Base-by-base conservation (phyloP, 306 rosid species). In the Cucurbita ficifolia region DNA sequence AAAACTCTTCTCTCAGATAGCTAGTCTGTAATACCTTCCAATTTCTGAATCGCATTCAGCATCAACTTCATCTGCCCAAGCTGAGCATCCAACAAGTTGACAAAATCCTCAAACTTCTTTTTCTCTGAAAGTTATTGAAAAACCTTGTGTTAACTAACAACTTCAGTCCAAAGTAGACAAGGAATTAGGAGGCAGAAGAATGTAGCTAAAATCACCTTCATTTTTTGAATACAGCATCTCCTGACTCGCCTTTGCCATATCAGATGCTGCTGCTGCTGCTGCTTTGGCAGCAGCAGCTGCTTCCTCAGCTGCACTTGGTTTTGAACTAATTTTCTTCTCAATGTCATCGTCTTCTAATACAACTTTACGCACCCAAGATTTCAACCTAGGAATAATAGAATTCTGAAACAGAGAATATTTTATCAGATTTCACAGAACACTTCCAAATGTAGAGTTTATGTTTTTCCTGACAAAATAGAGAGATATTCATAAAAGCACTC, bases 181-280 rank as follows among this genome's bases (percentile, higher is more conserved):
- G 5, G 11, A 53, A 45, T 16, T 35, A 36, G 10, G 22, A 35
- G 48, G 13, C 53, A 36, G 62, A 8, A 74, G 53, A 8, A 29
- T 21, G 75, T 24, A 62, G 60, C 10, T 40, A 12, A 72, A 71
- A 84, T 43, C 76, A 91, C 99, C 99, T 85, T 88, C 96, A 36
- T 72, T 86, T 84, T 79, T 91, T 60, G 97, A 91, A 81, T 78
- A 81, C 79, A 89, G 72, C 84, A 95, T 83, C 75, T 86, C 92
- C 76, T 85, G 96, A 86, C 88, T 91, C 33, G 87, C 88, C 85
- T 81, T 91, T 56, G 96, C 97, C 82, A 91, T 92, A 85, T 88
- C 99, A 46, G 91, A 80, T 61, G 99, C 97, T 40, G 99, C 99
- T 22, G 91, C 97, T 58, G 97, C 96, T 39, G 97, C 97, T 55